A percentile compares a stretch with the other conserved stretches of the same genome.
Evolutionary conservation across 306 rosid genomes (phyloP).

Genomic region (Crotalaria pallida): DNA sequence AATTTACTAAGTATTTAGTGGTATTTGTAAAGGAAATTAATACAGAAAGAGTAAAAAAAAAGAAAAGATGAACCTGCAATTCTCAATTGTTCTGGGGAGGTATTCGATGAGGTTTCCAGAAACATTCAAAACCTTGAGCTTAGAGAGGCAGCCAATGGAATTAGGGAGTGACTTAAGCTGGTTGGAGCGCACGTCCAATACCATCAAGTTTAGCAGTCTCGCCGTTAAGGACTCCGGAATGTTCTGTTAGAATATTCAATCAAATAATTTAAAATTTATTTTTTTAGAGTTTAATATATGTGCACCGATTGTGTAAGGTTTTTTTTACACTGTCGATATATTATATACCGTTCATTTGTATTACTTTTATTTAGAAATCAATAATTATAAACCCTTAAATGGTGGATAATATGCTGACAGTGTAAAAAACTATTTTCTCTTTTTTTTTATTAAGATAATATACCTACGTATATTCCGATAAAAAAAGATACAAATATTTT

Average conservation of each 20-base stretch:
- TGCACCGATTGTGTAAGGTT: no score
- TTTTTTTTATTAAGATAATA: no score
- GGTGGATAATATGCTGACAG: no score
- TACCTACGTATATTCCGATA: no score
- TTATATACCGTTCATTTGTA: no score
- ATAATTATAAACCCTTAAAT: no score
- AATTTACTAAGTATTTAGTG: no score
- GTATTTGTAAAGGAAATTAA: no score
- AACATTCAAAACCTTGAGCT: conserved; percentile 71
- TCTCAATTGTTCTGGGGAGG: conserved; percentile 73
- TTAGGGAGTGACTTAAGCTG: conserved; percentile 75
- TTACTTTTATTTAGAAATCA: no score
- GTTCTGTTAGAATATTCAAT: conserved; percentile 31
- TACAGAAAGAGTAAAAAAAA: not conserved
- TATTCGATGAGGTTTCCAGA: conserved; percentile 63
- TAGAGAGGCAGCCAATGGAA: conserved; percentile 84
- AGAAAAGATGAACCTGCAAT: conserved; percentile 62
- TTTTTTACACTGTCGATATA: no score
- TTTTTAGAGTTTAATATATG: not conserved
- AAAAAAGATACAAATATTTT: no score
- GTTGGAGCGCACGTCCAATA: conserved; percentile 80
- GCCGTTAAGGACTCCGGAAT: conserved; percentile 85
- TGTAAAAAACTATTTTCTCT: no score
- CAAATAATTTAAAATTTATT: not conserved
- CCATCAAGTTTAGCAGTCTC: conserved; percentile 59